Base-by-base conservation (phyloP, 345 rosid species). In the Linum usitatissimum region DNA sequence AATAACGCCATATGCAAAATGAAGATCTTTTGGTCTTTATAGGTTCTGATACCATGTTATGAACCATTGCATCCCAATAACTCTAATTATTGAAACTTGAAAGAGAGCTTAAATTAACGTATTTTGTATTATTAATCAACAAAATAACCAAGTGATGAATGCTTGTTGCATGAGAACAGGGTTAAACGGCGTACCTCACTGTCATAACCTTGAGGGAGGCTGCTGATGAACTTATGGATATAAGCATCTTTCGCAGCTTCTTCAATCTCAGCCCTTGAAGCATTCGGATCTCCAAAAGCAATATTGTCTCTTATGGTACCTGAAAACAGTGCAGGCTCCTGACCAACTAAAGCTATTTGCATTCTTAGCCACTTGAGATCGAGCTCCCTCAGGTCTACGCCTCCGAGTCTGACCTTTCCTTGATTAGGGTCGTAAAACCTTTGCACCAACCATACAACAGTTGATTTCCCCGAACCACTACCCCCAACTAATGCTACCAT, bases 391-490 rank as follows among this genome's bases (percentile, higher is more conserved):
- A 85, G 60, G 62, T 85, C 87, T 20, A 76, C 70, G 21, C 82
- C 82, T 63, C 81, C 87, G 68, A 85, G 68, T 51, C 64, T 63
- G 61, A 81, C 79, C 63, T 76, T 79, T 30, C 87, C 91, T 21
- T 73, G 66, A 28, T 76, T 74, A 42, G 87, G 86, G 61, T 85
- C 87, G 64, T 85, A 85, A 63, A 85, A 85, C 59, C 87, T 74
- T 60, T 81, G 83, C 6, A 79, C 60, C 75, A 81, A 62, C 86
- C 87, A 83, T 34, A 85, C 13, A 14, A 83, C 81, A 0, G 87
- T 80, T n/a, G 87, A 83, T 76, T 85, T 85, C 20, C 87, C 91
- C 5, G 86, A 85, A 23, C 91, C 86, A 68, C 91, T 83, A 30
- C 78, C 75, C 10, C 87, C 91, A 3, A 83, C 91, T 18, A 85